Base-by-base conservation (phyloP, 306 rosid species). In the Adenanthera pavonina region DNA sequence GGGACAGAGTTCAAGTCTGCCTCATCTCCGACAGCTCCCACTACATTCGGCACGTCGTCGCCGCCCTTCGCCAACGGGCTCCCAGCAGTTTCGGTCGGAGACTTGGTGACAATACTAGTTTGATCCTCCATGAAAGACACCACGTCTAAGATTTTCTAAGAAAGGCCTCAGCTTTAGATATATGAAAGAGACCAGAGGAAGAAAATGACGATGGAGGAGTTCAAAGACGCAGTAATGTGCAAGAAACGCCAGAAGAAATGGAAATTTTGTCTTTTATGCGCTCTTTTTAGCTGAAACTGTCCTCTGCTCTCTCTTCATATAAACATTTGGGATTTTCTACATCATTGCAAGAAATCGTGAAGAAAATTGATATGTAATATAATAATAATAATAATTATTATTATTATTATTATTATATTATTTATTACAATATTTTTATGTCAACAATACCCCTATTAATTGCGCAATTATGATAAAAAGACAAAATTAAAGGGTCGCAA, bases 231-330 rank as follows among this genome's bases (percentile, higher is more conserved):
- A 61, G 64, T 6, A 56, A 9, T 35, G 64, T 49, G 61, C 33
- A 67, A 54, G 66, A 75, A 69, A 80, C 80, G 76, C 70, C 80
- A 75, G 69, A 44, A 54, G 48, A 43, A 70, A 33, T 0, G 47
- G 59, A 43, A 57, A 11, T 0, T 53, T 3, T 12, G 60, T 59
- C 68, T 41, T 51, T 19, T 35, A 48, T 25, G 30, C 2, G 34
- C 33, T 17, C 41, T 51, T 72, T 33, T 51, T 11, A 35, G 77
- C 34, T 40, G 67, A 74, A 74, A 74, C 67, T 20, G 52, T 10
- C 47, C 48, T 47, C 7, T 48, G 10, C 60, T 25, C 60, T 15
- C 75, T 47, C 41, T 54, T 17, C 43, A n/a, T 43, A 20, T 20
- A 69, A 6, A 38, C 35, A 74, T 38, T 40, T 57, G 69, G 79